phyloP scores from a whole-genome alignment of 2,329 filamentous ascomycete genomes.

The Bisporella sp. region DNA sequence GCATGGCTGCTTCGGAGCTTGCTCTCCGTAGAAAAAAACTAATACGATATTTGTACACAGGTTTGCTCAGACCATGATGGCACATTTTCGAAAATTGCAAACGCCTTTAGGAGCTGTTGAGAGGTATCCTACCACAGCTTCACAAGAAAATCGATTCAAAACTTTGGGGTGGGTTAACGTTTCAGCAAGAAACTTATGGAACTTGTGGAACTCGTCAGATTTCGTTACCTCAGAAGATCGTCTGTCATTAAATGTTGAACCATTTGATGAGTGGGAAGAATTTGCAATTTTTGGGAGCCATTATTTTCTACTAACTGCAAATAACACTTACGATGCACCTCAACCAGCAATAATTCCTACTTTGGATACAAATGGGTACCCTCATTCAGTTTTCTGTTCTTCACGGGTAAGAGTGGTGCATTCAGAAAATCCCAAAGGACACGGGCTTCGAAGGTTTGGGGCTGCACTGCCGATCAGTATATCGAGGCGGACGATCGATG shows the following conservation, averaged over 20 bases:
- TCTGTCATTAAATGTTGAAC: conserved; percentile 63
- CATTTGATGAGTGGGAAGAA: conserved; percentile 96
- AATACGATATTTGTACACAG: too few species aligned
- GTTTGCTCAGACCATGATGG: conserved; percentile 80
- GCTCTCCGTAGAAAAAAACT: too few species aligned
- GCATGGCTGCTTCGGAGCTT: too few species aligned
- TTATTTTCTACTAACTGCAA: conserved; percentile 70
- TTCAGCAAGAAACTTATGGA: conserved; percentile 66
- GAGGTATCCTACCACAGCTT: conserved; percentile 57
- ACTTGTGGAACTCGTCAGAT: conserved; percentile 65
- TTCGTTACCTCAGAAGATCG: conserved; percentile 59
- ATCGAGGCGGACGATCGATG: conserved; percentile 27
- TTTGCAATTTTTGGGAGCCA: conserved; percentile 79
- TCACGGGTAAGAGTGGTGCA: conserved; percentile 23
- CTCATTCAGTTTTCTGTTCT: background rate
- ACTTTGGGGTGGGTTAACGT: conserved; percentile 60
- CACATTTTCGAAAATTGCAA: conserved; percentile 73
- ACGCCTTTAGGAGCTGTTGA: conserved; percentile 71
- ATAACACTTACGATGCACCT: conserved; percentile 1
- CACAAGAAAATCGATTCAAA: conserved; percentile 63
- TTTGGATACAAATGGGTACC: background rate
- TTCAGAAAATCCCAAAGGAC: conserved; percentile 31
- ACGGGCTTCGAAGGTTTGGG: conserved; percentile 53
- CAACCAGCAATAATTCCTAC: background rate
- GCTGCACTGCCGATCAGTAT: conserved; percentile 39